A percentile compares a stretch with the other conserved stretches of the same genome.
phyloP scores from a whole-genome alignment of 331 rosid species.

The Rhamnella rubrinervis region DNA sequence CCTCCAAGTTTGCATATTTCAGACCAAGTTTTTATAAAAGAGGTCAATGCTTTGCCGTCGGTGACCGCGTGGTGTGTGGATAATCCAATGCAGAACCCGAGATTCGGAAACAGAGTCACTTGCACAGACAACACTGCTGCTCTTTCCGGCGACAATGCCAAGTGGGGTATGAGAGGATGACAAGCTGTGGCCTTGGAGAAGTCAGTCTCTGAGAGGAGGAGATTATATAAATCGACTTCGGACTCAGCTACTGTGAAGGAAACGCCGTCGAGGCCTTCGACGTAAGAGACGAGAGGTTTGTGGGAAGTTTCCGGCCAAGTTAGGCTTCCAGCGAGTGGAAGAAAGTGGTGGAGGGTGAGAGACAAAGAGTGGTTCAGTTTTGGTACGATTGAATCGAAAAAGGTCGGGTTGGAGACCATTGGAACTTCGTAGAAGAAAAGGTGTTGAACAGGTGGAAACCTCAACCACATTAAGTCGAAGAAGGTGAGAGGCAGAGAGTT shows the following conservation, averaged over 20 bases:
- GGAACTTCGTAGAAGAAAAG: slow-evolving; percentile 25
- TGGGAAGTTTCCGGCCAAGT: slow-evolving; percentile 21
- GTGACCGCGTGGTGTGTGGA: slow-evolving; percentile 21
- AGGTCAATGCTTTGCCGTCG: slow-evolving; percentile 11
- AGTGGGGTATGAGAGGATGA: slow-evolving; percentile 19
- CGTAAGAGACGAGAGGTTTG: slow-evolving; percentile 10
- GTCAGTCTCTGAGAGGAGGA: not conserved
- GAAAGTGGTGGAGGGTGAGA: slow-evolving; percentile 30
- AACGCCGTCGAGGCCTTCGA: slow-evolving; percentile 19
- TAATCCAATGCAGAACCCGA: slow-evolving; percentile 21
- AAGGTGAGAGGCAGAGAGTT: slow-evolving; percentile 23
- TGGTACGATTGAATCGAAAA: slow-evolving; percentile 16
- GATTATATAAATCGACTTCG: slow-evolving; percentile 8
- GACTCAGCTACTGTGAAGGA: slow-evolving; percentile 18
- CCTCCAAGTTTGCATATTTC: slow-evolving; percentile 8
- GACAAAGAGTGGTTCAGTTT: slow-evolving; percentile 37
- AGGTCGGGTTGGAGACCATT: not conserved
- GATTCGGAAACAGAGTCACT: slow-evolving; percentile 21
- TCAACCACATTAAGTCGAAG: slow-evolving; percentile 30
- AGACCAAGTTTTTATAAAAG: slow-evolving; percentile 32
- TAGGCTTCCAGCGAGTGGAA: slow-evolving; percentile 33
- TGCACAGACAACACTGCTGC: slow-evolving; percentile 19
- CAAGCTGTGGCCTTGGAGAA: not conserved
- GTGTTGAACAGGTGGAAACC: slow-evolving; percentile 21
- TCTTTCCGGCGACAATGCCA: slow-evolving; percentile 1